Base-by-base conservation (phyloP, 192 early-diverging fungal species). In the Backusella tarrabulga region DNA sequence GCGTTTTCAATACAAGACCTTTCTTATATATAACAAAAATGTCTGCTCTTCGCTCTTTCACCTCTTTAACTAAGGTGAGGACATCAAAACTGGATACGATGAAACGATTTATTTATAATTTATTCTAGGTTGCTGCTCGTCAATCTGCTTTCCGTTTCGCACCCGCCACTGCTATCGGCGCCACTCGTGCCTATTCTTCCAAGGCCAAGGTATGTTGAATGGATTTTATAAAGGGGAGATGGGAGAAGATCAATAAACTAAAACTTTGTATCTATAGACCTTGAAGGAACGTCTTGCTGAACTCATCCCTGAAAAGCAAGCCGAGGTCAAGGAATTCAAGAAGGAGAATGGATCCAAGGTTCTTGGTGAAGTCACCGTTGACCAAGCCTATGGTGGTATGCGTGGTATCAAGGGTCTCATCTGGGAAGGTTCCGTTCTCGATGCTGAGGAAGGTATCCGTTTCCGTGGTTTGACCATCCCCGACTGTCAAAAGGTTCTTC, bases 341-440 rank as follows among this genome's bases (percentile, higher is more conserved):
- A 89, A 92, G 79, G 93, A 96, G 88, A 91, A 95, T 76, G 98
- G 98, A 66, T 85, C 82, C 78, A 92, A 95, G 87, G 90, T 92
- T 67, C 88, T 99, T 52, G 98, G 98, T 74, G 91, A 96, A 82
- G 95, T 93, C 79, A 98, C 98, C 40, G 95, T 99, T 76, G 96
- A 97, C 86, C 97, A 97, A 93, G 94, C 84, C 50, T 98, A 98
- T 85, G 97, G 97, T 81, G 97, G 98, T 83, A 99, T 99, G 97
- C 93, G 98, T 84, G 98, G 97, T 72, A 96, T 99, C 89, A 99
- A 99, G 91, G 97, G 97, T 85, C 92, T 99, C 76, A 89, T 99
- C 83, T 97, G 95, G 95, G 98, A 99, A 86, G 95, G 95, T 72
- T 99, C 98, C 81, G 95, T 99, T 42, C 89, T 99, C 71, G 98